Conservation (phyloP, 2,329 filamentous ascomycete species). For the Ophiostoma sp. region DNA sequence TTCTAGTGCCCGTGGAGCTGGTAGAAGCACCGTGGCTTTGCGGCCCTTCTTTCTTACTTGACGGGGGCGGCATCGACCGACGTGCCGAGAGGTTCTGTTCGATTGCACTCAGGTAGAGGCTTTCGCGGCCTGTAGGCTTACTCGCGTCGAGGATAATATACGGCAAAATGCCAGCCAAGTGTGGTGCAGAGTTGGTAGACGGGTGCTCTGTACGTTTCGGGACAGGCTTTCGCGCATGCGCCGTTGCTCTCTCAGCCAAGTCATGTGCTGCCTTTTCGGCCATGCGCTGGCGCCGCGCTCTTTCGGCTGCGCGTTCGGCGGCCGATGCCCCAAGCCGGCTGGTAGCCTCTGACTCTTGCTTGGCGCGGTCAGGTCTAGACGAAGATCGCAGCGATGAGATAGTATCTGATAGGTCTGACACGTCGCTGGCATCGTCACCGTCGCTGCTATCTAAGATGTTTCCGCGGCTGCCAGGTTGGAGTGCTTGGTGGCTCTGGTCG, state of each 20-base stretch:
- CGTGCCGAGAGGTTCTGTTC: constrained; percentile 42
- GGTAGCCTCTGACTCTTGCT: constrained; percentile 24
- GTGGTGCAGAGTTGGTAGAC: constrained; percentile 50
- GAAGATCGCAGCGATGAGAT: constrained; percentile 24
- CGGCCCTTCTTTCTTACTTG: constrained; percentile 22
- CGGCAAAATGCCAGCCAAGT: constrained; percentile 54
- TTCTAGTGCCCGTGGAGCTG: not conserved
- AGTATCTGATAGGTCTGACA: constrained; percentile 17
- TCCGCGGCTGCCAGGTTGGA: constrained; percentile 22
- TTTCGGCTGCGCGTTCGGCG: constrained; percentile 53
- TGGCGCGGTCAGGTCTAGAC: not conserved
- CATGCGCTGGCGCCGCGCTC: constrained; percentile 55
- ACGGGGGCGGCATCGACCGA: constrained; percentile 21
- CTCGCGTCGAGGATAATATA: constrained; percentile 73
- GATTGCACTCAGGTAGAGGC: constrained; percentile 62
- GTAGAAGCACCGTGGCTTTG: constrained; percentile 14
- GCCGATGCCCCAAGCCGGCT: constrained; percentile 34
- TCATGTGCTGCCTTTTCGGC: constrained; percentile 50
- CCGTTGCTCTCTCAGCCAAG: constrained; percentile 51
- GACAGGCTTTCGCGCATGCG: constrained; percentile 46
- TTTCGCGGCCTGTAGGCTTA: constrained; percentile 71
- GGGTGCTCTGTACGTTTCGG: constrained; percentile 51
- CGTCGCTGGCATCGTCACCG: constrained; percentile 8
- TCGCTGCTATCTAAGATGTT: constrained; percentile 15
- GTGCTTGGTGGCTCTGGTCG: constrained; percentile 3